phyloP scores from a whole-genome alignment of 2,329 filamentous ascomycete genomes.

The Rosellinia necatrix region DNA sequence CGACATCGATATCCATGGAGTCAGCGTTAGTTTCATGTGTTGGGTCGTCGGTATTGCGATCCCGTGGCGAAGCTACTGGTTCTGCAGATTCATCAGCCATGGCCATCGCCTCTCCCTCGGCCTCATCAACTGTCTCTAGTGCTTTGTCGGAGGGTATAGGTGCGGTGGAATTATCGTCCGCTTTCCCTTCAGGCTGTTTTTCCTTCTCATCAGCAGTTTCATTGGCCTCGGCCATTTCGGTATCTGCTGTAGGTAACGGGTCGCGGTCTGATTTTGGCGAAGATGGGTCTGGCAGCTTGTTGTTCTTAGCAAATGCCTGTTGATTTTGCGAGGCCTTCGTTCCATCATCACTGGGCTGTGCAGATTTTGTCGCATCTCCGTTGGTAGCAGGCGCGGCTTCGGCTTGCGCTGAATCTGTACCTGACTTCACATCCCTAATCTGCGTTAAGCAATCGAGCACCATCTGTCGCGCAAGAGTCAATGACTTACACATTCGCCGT shows the following conservation, averaged over 20 bases:
- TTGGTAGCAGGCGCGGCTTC: slow-evolving; percentile 31
- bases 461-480: background rate
- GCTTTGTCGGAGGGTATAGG: background rate
- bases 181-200: slow-evolving; percentile 7
- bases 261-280: slow-evolving; percentile 19
- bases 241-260: slow-evolving; percentile 15
- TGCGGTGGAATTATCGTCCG: background rate
- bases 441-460: slow-evolving; percentile 2
- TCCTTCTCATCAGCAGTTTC: slow-evolving; percentile 18
- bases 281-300: slow-evolving; percentile 25
- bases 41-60: background rate
- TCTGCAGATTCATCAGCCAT: slow-evolving; percentile 17
- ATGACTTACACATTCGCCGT: slow-evolving; percentile 62
- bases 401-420: slow-evolving; percentile 26
- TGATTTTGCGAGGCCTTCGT: slow-evolving; percentile 28
- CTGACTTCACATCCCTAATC: slow-evolving; percentile 30
- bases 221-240: slow-evolving; percentile 29
- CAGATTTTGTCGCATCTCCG: slow-evolving; percentile 28
- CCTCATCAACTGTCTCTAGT: background rate
- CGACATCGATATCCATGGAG: slow-evolving; percentile 40
- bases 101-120: background rate
- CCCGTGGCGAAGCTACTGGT: slow-evolving; percentile 16
- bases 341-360: background rate
- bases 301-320: slow-evolving; percentile 34
- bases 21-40: slow-evolving; percentile 22